Evolutionary conservation across 805 yeast species (phyloP), one percentile per base, ranked within the genome.

Genomic region (Torulaspora microellipsoides): DNA sequence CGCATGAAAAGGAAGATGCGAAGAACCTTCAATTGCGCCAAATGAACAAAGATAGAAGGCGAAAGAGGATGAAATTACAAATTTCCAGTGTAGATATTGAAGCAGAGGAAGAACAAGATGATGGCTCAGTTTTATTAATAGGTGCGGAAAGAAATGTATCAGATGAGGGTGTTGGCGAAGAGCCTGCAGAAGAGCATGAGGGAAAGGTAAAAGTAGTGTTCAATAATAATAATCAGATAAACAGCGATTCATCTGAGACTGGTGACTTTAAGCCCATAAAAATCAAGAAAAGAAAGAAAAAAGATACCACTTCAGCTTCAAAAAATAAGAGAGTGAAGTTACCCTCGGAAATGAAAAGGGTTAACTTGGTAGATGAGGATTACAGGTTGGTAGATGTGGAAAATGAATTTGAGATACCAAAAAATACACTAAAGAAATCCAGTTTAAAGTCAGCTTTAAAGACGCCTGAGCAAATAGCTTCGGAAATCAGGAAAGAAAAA

Each of bases 201-300:
- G 55, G 39, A 28, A 48, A 47, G 40, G 27, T 46, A 15, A 54
- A 54, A 33, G 64, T 62, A 5, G 39, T 47, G 6, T 60, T 64
- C 34, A 54, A 53, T 15, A 48, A 49, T 33, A 47, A 40, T 10
- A 51, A 46, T 11, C 52, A 44, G 12, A 40, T 41, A 4, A 47
- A 44, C 3, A 45, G 42, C 10, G 55, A 46, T 5, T 48, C 43
- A 3, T 39, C 43, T 5, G 58, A 66, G 8, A 67, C 55, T 35
- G 67, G 66, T 36, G 67, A 74, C 40, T 59, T 44, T 33, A 55
- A 54, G 51, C 54, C 70, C 1, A 69, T 70, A 45, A 70, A 72
- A 51, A 68, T 67, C 17, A 62, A 63, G 31, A 69, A 52, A 61
- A 65, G 62, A 65, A 68, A 54, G 61, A 66, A 50, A 62, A 68